These are phyloP conservation scores for Taiozyma onychis DNA, from an alignment of 1,139 yeast genomes.

Conservation along the genomic window DNA sequence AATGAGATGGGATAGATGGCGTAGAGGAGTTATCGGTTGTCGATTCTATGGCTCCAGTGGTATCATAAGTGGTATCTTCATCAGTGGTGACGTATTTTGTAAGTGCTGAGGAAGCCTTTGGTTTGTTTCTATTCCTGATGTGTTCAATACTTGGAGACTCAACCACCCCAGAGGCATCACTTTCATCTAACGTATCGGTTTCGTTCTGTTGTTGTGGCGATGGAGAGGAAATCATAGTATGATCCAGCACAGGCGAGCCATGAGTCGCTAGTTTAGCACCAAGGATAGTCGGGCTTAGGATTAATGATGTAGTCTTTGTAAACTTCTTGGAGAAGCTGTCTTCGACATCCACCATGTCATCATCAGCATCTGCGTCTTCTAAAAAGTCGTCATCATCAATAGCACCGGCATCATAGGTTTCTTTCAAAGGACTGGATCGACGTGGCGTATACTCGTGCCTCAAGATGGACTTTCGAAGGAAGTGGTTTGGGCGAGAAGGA, in stretches of 20 bases:
- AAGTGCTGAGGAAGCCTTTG: slow-evolving; percentile 11
- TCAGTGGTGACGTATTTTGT: slow-evolving; percentile 9
- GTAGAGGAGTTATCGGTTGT: slow-evolving; percentile 1
- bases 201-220: neutral
- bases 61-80: slow-evolving; percentile 3
- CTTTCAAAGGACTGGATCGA: slow-evolving; percentile 8
- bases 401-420: neutral
- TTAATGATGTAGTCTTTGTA: slow-evolving; percentile 5
- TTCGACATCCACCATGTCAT: slow-evolving; percentile 1
- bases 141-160: slow-evolving; percentile 2
- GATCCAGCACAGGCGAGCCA: slow-evolving; percentile 2
- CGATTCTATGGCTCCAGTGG: slow-evolving; percentile 1
- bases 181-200: neutral
- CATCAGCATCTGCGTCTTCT: neutral
- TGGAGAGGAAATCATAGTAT: neutral
- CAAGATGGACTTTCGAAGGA: neutral
- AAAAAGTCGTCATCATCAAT: neutral
- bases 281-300: slow-evolving; percentile 8
- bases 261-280: slow-evolving; percentile 12
- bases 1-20: slow-evolving; percentile 1
- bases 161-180: neutral
- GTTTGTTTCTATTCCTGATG: slow-evolving; percentile 8
- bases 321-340: slow-evolving; percentile 4
- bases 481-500: neutral
- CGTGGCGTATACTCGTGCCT: slow-evolving; percentile 7